Evolutionary conservation across 2,329 filamentous ascomycete genomes (phyloP).

Genomic region (Curvularia sp.): DNA sequence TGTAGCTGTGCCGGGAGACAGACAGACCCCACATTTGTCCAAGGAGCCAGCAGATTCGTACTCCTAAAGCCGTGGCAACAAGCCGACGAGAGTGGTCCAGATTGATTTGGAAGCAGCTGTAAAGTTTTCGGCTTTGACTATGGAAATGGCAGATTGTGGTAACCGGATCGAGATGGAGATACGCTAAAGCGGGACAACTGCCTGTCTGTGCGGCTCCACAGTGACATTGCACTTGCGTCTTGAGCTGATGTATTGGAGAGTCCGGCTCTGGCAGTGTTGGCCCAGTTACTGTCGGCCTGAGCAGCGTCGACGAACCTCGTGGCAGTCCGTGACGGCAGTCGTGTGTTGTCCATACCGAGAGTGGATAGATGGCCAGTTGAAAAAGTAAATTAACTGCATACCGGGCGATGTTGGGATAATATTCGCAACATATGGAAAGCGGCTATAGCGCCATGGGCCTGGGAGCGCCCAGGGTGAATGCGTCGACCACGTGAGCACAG

Average conservation of each 20-base stretch:
- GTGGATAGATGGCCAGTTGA: constrained; percentile 16
- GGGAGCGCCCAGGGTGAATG: constrained; percentile 15
- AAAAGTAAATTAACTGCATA: constrained; percentile 40
- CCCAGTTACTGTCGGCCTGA: neutral
- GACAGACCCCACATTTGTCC: constrained; percentile 16
- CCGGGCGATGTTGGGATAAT: constrained; percentile 33
- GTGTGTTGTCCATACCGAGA: constrained; percentile 12
- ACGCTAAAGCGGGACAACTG: constrained; percentile 2
- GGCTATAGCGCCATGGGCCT: constrained; percentile 25
- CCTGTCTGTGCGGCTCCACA: constrained; percentile 3
- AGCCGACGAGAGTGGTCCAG: constrained; percentile 9
- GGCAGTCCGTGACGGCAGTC: constrained; percentile 13
- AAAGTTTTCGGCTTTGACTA: constrained; percentile 9
- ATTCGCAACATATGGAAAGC: constrained; percentile 28
- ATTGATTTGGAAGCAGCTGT: constrained; percentile 12
- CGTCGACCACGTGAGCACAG: constrained; percentile 17
- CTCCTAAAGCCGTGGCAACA: neutral
- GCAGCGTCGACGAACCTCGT: neutral
- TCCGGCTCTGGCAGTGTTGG: neutral
- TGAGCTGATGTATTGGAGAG: neutral
- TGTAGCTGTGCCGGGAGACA: neutral
- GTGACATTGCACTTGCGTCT: neutral
- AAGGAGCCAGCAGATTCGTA: constrained; percentile 4
- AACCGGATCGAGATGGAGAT: neutral
- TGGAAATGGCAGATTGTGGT: constrained; percentile 10